Percentiles rank a stretch among this genome's conserved stretches.
phyloP scores from a whole-genome alignment of 495 filamentous ascomycete genomes.

The Penicillium psychrofluorescens region DNA sequence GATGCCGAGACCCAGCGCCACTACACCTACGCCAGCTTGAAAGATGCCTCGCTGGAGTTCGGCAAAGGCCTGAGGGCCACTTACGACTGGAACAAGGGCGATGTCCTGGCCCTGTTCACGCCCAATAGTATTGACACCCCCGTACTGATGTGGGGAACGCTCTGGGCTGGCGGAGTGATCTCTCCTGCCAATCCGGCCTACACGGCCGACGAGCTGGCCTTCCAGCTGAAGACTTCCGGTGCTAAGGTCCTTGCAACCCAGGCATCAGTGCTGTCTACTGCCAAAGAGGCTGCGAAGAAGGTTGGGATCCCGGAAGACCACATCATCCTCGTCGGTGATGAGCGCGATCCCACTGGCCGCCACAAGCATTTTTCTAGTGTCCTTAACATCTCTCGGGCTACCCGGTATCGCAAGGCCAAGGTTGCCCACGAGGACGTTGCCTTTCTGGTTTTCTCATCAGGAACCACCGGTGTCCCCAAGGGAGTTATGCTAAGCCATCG shows the following conservation, averaged over 20 bases:
- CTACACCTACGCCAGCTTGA: constrained; percentile 68
- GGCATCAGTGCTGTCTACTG: constrained; percentile 50
- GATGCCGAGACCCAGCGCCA: constrained; percentile 66
- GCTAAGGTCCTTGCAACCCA: constrained; percentile 77
- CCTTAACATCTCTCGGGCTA: constrained; percentile 47
- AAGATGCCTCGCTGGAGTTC: constrained; percentile 60
- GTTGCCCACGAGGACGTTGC: constrained; percentile 40
- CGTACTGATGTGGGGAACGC: constrained; percentile 64
- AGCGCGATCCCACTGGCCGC: constrained; percentile 48
- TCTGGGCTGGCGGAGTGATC: constrained; percentile 77
- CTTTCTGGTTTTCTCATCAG: constrained; percentile 77
- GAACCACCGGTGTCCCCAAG: constrained; percentile 90
- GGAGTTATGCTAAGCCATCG: constrained; percentile 83
- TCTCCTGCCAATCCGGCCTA: constrained; percentile 87
- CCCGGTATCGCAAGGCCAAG: constrained; percentile 39
- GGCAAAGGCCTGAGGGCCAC: constrained; percentile 65
- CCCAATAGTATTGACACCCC: constrained; percentile 74
- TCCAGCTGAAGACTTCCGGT: constrained; percentile 74
- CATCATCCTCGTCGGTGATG: constrained; percentile 74
- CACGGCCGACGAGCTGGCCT: constrained; percentile 77
- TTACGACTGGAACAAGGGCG: constrained; percentile 76
- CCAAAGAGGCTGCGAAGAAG: constrained; percentile 55
- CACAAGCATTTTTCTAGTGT: constrained; percentile 76
- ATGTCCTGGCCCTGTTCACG: constrained; percentile 63
- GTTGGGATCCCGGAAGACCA: constrained; percentile 56